Conservation (phyloP, 2,329 filamentous ascomycete species). For the Sporothrix luriei region DNA sequence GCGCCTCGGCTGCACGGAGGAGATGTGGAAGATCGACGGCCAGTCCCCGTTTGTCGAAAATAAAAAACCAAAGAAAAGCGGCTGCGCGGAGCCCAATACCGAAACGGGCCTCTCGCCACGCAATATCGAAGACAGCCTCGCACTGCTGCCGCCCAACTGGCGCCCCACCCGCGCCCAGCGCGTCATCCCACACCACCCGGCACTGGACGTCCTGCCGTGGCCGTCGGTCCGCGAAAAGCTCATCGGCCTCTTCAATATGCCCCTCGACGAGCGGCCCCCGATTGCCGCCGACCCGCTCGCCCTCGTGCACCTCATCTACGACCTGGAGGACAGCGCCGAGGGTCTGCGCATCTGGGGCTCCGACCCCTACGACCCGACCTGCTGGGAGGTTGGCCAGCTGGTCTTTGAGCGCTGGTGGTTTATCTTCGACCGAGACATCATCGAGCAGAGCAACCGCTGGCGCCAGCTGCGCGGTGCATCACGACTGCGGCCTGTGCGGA, state of each 20-base stretch:
- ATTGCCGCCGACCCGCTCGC: slow-evolving; percentile 51
- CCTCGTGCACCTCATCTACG: slow-evolving; percentile 57
- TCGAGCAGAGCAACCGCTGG: slow-evolving; percentile 58
- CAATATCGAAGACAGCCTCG: slow-evolving; percentile 37
- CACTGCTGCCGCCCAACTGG: slow-evolving; percentile 52
- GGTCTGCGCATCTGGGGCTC: slow-evolving; percentile 54
- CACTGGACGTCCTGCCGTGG: slow-evolving; percentile 62
- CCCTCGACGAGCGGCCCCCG: slow-evolving; percentile 52
- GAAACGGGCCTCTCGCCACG: slow-evolving; percentile 26
- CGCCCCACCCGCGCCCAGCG: slow-evolving; percentile 55
- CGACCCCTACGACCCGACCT: slow-evolving; percentile 52
- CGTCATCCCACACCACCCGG: slow-evolving; percentile 57
- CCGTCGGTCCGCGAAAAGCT: slow-evolving; percentile 42
- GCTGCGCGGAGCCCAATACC: slow-evolving; percentile 35
- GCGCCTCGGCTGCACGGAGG: slow-evolving; percentile 48
- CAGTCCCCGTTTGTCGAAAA: slow-evolving; percentile 51
- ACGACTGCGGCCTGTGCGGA: slow-evolving; percentile 16
- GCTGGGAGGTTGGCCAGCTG: slow-evolving; percentile 62
- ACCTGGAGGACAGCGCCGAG: slow-evolving; percentile 58
- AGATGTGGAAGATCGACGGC: slow-evolving; percentile 52
- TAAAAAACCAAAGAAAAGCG: neutral
- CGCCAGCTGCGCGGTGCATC: slow-evolving; percentile 51
- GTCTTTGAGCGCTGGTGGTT: slow-evolving; percentile 65
- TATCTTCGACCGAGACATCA: slow-evolving; percentile 56
- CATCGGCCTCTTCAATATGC: slow-evolving; percentile 56